Percentiles rank a stretch among this genome's conserved stretches.
Conservation (phyloP, 148 eudicot species). For the Vaccinium myrtillus region DNA sequence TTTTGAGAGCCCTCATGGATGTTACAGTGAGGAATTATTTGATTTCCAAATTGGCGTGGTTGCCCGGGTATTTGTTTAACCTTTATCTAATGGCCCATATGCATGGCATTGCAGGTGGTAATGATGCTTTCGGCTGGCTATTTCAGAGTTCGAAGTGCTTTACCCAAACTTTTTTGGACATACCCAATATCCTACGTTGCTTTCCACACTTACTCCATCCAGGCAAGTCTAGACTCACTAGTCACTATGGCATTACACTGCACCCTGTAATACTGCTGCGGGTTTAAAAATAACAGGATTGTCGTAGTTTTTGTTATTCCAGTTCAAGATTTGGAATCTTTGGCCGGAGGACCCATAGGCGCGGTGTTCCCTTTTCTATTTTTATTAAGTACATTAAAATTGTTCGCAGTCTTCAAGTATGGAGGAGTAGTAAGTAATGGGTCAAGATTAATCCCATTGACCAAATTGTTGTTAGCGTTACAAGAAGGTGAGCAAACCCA, state of each 20-base stretch:
- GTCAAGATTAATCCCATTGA: background rate
- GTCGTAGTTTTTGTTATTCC: background rate
- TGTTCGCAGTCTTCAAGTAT: background rate
- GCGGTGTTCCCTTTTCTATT: background rate
- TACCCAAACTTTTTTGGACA: constrained; percentile 82
- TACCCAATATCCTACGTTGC: constrained; percentile 86
- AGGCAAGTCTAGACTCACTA: constrained; percentile 49
- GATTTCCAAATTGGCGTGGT: background rate
- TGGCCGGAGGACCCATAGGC: background rate
- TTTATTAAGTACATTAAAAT: background rate
- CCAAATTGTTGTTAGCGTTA: background rate
- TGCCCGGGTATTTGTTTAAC: background rate
- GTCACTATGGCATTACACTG: background rate
- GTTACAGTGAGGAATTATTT: background rate
- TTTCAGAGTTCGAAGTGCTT: constrained; percentile 82
- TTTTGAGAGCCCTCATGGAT: background rate
- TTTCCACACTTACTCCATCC: constrained; percentile 88
- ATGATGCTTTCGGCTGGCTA: constrained; percentile 98
- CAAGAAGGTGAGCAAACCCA: background rate
- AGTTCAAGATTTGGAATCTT: background rate
- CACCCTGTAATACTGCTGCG: background rate
- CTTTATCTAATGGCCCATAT: background rate
- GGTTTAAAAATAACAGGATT: background rate
- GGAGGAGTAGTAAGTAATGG: background rate
- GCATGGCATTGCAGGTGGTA: constrained; percentile 52